Percentiles rank a stretch among this genome's conserved stretches.
These are phyloP conservation scores for Plasmodium falciparum DNA, from an alignment of 169 alveolate genomes.

Conservation along the genomic window DNA sequence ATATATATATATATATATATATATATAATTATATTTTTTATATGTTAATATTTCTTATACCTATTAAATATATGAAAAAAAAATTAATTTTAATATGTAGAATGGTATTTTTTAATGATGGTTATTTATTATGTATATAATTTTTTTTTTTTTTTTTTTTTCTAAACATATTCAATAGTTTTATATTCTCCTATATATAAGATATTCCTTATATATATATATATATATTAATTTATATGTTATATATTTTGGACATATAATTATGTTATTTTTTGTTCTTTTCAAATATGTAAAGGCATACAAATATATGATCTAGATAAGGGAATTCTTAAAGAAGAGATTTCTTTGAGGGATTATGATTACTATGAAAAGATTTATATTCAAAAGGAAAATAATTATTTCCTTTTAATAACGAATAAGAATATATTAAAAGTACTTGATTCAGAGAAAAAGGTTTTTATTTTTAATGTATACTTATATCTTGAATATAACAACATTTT, in stretches of 20 bases:
- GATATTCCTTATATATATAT: not conserved
- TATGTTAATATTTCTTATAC: too few species aligned
- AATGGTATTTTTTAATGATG: not conserved
- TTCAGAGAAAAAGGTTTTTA: slow-evolving; percentile 33
- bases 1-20: not conserved
- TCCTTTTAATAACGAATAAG: slow-evolving; percentile 55
- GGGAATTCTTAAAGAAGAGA: slow-evolving; percentile 34
- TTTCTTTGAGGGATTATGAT: slow-evolving; percentile 12
- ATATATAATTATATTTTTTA: not conserved
- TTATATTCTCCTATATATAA: not conserved
- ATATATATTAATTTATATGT: not conserved
- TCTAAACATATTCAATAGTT: not conserved
- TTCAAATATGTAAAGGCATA: slow-evolving; percentile 6
- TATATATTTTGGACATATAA: not conserved
- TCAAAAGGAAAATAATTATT: slow-evolving; percentile 36
- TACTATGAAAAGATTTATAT: slow-evolving; percentile 53
- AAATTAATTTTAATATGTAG: not conserved
- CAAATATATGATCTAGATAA: slow-evolving; percentile 33
- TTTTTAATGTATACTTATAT: slow-evolving; percentile 27
- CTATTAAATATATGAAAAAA: not conserved
- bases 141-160: not conserved
- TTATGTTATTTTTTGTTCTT: not conserved
- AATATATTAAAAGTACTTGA: slow-evolving; percentile 44
- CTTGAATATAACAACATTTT: slow-evolving; percentile 28
- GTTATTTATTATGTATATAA: not conserved